Percentiles rank a stretch among this genome's conserved stretches.
Evolutionary conservation across 345 rosid genomes (phyloP).

Genomic region (Adansonia digitata): DNA sequence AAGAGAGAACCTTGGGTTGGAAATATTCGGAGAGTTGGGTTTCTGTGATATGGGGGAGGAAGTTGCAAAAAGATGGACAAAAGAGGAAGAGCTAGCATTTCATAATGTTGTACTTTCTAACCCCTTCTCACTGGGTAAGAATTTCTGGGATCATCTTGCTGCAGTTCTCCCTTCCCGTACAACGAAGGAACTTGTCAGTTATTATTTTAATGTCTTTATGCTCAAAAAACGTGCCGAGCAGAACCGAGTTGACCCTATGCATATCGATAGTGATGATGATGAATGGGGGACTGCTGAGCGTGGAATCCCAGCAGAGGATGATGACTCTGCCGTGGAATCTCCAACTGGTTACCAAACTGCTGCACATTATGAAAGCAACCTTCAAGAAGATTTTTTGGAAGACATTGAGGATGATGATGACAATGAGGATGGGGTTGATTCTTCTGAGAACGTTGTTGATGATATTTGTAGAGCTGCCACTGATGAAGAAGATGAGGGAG

Average conservation of each 20-base stretch:
- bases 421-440: conserved; percentile 20
- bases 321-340: conserved; percentile 40
- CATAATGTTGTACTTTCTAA: conserved; percentile 27
- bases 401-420: conserved; percentile 24
- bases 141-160: conserved; percentile 58
- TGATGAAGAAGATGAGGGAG: conserved; percentile 33
- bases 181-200: conserved; percentile 36
- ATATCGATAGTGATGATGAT: conserved; percentile 51
- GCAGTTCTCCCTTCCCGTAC: conserved; percentile 40
- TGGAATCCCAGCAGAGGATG: conserved; percentile 29
- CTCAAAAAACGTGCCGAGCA: conserved; percentile 47
- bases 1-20: conserved; percentile 32
- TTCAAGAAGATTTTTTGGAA: conserved; percentile 21
- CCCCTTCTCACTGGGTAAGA: conserved; percentile 41
- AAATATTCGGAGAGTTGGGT: conserved; percentile 34
- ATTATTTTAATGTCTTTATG: conserved; percentile 51
- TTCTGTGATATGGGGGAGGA: conserved; percentile 56
- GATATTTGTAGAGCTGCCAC: conserved; percentile 10
- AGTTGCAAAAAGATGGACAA: conserved; percentile 38
- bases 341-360: conserved; percentile 14
- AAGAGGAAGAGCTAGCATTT: conserved; percentile 38
- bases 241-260: conserved; percentile 34
- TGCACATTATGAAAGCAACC: conserved; percentile 12
- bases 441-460: conserved; percentile 6
- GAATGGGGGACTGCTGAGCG: conserved; percentile 35